Conservation (phyloP, 176 grass and related monocot genomes). For the Ampelocalamus luodianensis region DNA sequence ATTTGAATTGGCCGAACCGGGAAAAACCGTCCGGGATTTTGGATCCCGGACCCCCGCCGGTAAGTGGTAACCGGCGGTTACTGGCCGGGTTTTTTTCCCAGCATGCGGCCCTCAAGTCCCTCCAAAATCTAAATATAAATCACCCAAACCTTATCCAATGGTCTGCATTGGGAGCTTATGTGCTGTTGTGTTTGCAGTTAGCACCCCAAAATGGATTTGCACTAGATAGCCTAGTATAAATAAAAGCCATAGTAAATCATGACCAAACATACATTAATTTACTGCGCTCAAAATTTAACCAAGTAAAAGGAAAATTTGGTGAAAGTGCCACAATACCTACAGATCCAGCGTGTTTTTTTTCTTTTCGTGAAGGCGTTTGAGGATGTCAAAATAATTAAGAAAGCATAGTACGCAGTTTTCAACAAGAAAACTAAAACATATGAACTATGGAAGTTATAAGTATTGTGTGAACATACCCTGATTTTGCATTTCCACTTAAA, state of each 20-base stretch:
- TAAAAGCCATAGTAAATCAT: background rate
- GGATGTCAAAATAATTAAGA: conserved; percentile 8
- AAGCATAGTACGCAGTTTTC: conserved; percentile 1
- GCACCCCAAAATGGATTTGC: background rate
- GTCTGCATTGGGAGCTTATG: background rate
- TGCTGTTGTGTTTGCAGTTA: background rate
- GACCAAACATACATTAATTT: background rate
- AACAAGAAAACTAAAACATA: conserved; percentile 15
- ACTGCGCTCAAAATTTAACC: background rate
- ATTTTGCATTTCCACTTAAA: conserved; percentile 81
- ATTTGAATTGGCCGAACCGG: no score
- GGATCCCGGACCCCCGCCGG: no score
- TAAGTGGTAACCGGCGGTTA: no score
- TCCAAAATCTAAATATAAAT: background rate
- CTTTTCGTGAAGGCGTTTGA: background rate
- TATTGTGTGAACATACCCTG: conserved; percentile 57
- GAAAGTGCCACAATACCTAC: background rate
- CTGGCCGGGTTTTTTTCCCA: no score
- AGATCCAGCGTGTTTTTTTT: background rate
- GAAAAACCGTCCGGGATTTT: no score
- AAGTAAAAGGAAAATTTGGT: conserved; percentile 18
- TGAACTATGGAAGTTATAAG: conserved; percentile 4
- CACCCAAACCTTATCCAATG: background rate
- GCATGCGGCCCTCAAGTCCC: background rate
- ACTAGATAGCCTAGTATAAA: background rate